Base-by-base conservation (phyloP, 2,329 filamentous ascomycete genomes). In the Nannizziopsis arthrosporioides region DNA sequence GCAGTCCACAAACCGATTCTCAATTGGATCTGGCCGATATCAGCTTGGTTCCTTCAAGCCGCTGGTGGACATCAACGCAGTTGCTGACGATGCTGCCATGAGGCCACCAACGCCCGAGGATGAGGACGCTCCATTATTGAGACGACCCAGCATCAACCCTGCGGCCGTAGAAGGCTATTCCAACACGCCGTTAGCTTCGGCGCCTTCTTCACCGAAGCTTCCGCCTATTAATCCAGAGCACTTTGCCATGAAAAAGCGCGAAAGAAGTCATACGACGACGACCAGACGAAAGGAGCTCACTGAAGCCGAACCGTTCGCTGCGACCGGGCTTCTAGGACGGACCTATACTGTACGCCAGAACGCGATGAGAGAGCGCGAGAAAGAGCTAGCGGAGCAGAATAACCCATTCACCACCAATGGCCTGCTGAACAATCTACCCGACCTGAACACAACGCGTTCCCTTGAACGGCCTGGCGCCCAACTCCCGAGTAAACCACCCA, bases 41-140 rank as follows among this genome's bases (percentile, higher is more conserved):
- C 57, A 81, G 51, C 60, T 85, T 44, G 82, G 82, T 4, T 74
- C 77, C 1, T 84, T 84, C 62, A 73, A 78, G 54, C 82, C 85
- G 0, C 65, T 88, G 17, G 46, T 42, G 11, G 43, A 45, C 27
- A 41, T 47, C 22, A 15, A 47, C 14, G 27, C 30, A 3, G 18
- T 36, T 15, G 37, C 44, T 7, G 10, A 42, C 6, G 39, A 42
- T 18, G 37, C 42, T 17, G 34, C 32, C 19, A 8, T 40, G 8
- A 48, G 40, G 31, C 38, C 46, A 17, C 31, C 30, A 5, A 43
- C 39, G 18, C 31, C 39, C 17, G 30, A 31, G 6, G 39, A 43
- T 9, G 46, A 48, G 18, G 31, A 6, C 8, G 12, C 19, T 27
- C 46, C 46, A 18, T n/a, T 17, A 18, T 19, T 32, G 18, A 48